Conservation (phyloP, 345 rosid genomes). For the Draba incana region DNA sequence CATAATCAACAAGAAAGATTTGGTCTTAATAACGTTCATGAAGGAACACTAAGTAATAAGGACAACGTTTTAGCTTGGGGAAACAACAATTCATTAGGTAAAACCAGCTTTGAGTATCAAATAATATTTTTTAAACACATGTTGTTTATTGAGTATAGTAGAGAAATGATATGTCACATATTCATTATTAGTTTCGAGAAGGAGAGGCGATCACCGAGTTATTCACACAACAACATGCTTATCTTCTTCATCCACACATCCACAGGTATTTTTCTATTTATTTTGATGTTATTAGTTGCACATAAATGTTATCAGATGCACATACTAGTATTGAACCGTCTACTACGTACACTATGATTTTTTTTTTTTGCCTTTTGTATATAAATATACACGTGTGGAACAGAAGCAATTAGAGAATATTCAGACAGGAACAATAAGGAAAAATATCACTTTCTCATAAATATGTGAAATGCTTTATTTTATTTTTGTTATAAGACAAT, state of each 20-base stretch:
- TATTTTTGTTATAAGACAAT: neutral
- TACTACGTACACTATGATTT: too few relatives aligned
- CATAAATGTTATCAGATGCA: neutral
- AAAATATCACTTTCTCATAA: conserved; percentile 12
- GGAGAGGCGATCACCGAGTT: conserved; percentile 38
- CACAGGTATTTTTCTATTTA: neutral
- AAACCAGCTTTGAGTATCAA: neutral
- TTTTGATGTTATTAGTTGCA: neutral
- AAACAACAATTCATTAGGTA: conserved; percentile 22
- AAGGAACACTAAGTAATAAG: conserved; percentile 22
- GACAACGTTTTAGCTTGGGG: conserved; percentile 5
- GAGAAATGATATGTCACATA: neutral
- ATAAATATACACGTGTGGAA: conserved; percentile 9
- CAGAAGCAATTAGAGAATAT: neutral
- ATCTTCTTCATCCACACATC: conserved; percentile 3
- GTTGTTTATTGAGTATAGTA: neutral
- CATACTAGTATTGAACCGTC: too few relatives aligned
- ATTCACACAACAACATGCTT: conserved; percentile 43
- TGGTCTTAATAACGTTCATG: conserved; percentile 25
- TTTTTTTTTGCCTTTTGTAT: too few relatives aligned
- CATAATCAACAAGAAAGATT: conserved; percentile 14
- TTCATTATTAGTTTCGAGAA: conserved; percentile 33
- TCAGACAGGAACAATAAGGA: conserved; percentile 4
- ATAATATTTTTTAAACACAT: too few relatives aligned
- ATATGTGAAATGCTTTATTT: conserved; percentile 1